Conservation (phyloP, 495 filamentous ascomycete genomes). For the Talaromyces borbonicus region DNA sequence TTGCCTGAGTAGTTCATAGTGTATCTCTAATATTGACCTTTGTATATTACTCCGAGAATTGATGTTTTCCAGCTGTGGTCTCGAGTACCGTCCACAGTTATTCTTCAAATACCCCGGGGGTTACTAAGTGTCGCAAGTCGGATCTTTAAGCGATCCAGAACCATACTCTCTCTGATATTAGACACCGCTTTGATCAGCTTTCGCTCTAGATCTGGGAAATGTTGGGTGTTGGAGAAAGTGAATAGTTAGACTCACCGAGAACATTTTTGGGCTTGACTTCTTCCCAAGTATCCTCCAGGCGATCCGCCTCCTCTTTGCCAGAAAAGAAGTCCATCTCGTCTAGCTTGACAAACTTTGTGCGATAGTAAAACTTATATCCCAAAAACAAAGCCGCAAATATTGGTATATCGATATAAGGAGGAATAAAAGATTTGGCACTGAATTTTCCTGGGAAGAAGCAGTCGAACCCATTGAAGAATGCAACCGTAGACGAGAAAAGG, state of each 20-base stretch:
- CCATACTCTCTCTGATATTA: conserved; percentile 11
- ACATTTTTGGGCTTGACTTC: conserved; percentile 17
- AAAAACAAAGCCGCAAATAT: conserved; percentile 47
- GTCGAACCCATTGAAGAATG: conserved; percentile 61
- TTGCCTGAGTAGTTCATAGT: no score
- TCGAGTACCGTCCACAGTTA: no score
- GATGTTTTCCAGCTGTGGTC: no score
- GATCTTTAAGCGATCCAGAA: conserved; percentile 13
- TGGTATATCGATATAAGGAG: conserved; percentile 52
- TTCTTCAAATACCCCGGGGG: no score
- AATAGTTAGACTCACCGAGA: conserved; percentile 10
- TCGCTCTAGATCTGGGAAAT: no score
- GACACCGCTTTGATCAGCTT: no score
- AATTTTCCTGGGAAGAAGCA: conserved; percentile 50
- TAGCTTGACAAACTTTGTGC: conserved; percentile 13
- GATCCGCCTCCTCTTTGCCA: conserved; percentile 23
- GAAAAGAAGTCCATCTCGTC: conserved; percentile 13
- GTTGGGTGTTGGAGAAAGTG: neutral
- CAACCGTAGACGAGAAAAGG: conserved; percentile 53
- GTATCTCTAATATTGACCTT: no score
- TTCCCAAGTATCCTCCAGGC: conserved; percentile 14
- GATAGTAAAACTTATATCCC: conserved; percentile 45
- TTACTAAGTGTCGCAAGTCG: no score
- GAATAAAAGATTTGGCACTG: conserved; percentile 48
- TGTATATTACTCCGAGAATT: no score